These are phyloP conservation scores for Eudorina sp. DNA, from an alignment of 139 green algal species.

Conservation along the genomic window DNA sequence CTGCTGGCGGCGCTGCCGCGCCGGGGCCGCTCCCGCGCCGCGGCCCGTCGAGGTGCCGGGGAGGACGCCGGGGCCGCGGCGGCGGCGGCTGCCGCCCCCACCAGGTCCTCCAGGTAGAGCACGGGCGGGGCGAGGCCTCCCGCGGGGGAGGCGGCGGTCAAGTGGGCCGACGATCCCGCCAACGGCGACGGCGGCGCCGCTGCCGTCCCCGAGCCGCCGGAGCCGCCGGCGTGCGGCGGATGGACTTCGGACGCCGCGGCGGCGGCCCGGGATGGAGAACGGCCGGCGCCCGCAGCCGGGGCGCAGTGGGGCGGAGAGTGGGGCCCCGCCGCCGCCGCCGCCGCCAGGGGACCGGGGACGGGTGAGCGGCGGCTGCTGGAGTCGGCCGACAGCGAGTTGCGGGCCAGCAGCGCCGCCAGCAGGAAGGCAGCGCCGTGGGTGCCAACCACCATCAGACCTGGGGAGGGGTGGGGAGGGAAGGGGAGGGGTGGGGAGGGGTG, in stretches of 20 bases:
- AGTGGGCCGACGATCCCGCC: not conserved
- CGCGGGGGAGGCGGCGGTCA: no score
- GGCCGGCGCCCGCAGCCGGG: no score
- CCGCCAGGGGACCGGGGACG: not conserved
- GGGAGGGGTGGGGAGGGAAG: not conserved
- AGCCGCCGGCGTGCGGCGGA: no score
- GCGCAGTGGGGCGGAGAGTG: no score
- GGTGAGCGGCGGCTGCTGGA: not conserved
- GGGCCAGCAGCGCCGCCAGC: not conserved
- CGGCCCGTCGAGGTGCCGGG: not conserved
- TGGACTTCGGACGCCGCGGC: no score
- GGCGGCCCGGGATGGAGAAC: no score
- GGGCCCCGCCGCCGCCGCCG: no score
- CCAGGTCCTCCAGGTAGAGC: not conserved
- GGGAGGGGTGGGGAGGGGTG: no score
- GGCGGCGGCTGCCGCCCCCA: not conserved
- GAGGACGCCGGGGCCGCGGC: no score
- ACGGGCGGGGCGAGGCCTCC: no score
- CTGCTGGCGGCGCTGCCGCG: not conserved
- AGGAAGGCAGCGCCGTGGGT: slow-evolving; percentile 8
- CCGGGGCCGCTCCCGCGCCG: not conserved
- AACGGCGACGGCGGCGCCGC: not conserved
- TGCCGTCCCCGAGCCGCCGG: not conserved
- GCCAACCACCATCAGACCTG: slow-evolving; percentile 32
- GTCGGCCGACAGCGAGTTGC: not conserved